These are phyloP conservation scores for Cyberlindnera lachancei DNA, from an alignment of 805 yeast genomes.

Conservation along the genomic window DNA sequence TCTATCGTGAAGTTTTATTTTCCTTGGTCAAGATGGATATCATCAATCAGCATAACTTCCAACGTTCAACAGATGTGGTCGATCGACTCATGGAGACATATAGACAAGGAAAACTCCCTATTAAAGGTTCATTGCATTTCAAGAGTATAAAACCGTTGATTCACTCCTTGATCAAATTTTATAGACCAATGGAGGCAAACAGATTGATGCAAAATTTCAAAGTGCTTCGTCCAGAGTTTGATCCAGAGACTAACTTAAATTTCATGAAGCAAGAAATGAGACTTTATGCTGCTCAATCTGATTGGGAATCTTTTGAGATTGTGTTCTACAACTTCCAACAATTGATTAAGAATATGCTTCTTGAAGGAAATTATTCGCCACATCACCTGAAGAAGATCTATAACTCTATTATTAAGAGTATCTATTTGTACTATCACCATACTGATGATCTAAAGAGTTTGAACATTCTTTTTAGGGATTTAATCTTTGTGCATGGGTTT, in stretches of 20 bases:
- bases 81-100: conserved; percentile 24
- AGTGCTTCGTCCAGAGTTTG: conserved; percentile 20
- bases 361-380: conserved; percentile 15
- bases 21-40: conserved; percentile 25
- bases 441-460: conserved; percentile 5
- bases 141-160: conserved; percentile 30
- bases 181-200: conserved; percentile 26
- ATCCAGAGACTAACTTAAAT: conserved; percentile 17
- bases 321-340: conserved; percentile 17
- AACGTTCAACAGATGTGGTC: conserved; percentile 23
- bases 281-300: conserved; percentile 22
- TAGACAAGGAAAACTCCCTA: conserved; percentile 15
- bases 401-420: conserved; percentile 10
- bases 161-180: conserved; percentile 22
- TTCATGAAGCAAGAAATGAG: conserved; percentile 26
- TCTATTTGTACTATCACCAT: conserved; percentile 6
- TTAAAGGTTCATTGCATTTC: conserved; percentile 24
- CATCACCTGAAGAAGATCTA: conserved; percentile 19
- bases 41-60: conserved; percentile 21
- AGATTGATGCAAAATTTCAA: conserved; percentile 26
- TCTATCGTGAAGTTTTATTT: conserved; percentile 24
- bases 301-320: conserved; percentile 26
- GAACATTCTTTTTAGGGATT: conserved; percentile 10
- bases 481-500: conserved; percentile 21
- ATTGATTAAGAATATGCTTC: conserved; percentile 9